phyloP scores from a whole-genome alignment of 108 stramenopile species.

The Cyclotella distinguenda region DNA sequence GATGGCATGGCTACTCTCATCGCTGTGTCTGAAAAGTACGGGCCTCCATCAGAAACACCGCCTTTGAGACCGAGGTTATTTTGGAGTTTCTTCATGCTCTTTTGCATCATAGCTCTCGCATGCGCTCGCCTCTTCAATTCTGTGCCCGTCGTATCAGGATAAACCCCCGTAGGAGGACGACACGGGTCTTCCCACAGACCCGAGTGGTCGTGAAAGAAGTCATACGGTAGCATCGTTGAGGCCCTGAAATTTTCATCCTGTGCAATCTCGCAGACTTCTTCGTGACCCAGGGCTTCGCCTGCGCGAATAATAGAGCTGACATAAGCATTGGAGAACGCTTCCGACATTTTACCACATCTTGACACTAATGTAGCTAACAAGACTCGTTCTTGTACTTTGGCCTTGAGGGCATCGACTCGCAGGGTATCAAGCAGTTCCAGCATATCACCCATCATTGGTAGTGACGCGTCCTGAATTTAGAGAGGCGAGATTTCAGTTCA shows the following conservation, averaged over 20 bases:
- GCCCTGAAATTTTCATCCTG: slow-evolving; percentile 68
- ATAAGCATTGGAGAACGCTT: slow-evolving; percentile 82
- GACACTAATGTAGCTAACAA: slow-evolving; percentile 69
- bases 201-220: slow-evolving; percentile 72
- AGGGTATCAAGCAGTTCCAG: slow-evolving; percentile 66
- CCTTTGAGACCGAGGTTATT: slow-evolving; percentile 72
- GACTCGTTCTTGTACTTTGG: slow-evolving; percentile 73
- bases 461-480: slow-evolving; percentile 30
- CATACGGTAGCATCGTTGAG: slow-evolving; percentile 82
- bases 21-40: slow-evolving; percentile 51
- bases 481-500: background rate
- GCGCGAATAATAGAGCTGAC: slow-evolving; percentile 79
- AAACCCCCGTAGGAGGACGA: slow-evolving; percentile 56
- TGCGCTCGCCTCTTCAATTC: slow-evolving; percentile 75
- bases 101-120: slow-evolving; percentile 77
- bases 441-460: slow-evolving; percentile 55
- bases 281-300: slow-evolving; percentile 81
- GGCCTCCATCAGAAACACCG: slow-evolving; percentile 67
- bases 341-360: slow-evolving; percentile 67
- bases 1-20: slow-evolving; percentile 13
- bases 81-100: slow-evolving; percentile 81
- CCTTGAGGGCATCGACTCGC: slow-evolving; percentile 61
- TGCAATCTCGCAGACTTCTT: slow-evolving; percentile 74
- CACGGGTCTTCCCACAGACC: slow-evolving; percentile 88
- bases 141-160: slow-evolving; percentile 56